Evolutionary conservation across 2,329 filamentous ascomycete species (phyloP), one percentile per base, ranked within the genome.

Genomic region (Nigrospora osmanthi): DNA sequence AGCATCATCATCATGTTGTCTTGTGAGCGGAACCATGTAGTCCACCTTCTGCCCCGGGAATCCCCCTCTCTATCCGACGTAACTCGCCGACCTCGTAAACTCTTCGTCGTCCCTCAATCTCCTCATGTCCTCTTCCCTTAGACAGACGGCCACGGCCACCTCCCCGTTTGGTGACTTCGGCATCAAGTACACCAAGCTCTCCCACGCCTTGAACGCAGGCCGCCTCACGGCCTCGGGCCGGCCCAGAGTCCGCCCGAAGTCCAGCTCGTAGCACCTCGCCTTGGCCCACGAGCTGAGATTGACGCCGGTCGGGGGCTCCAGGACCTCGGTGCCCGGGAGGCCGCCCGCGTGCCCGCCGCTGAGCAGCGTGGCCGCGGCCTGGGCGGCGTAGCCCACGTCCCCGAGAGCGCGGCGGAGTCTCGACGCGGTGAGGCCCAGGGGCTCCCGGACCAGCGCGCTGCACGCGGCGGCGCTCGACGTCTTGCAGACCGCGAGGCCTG

Each of bases 271-370:
- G 14, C 59, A 62, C 3, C 65, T 56, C 3, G 73, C 53, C 44
- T 73, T 72, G 1, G 67, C 65, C 76, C 75, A 81, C 0, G 75
- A 80, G 45, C 72, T 78, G 6, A 80, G 48, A 61, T 72, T 70
- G 4, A 80, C 57, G 33, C 76, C 72, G 0, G 53, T 56, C 0
- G 64, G 56, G 0, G 60, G 50, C 28, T 71, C 60, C 2, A 71
- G 40, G 0, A 36, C 47, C 0, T 46, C 56, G 44, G 67, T 70
- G 42, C 71, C 67, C 0, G 56, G 44, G 15, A 30, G 19, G 19
- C 1, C 10, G 15, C 23, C 23, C 6, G 9, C 7, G 23, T 3
- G 55, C 47, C 7, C 54, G 52, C 0, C 57, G 35, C 3, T 74
- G 49, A 31, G 31, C 16, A 61, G 57, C 2, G 71, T 76, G 1